Conservation (phyloP, 805 yeast genomes). For the Zygosaccharomyces bailii region DNA sequence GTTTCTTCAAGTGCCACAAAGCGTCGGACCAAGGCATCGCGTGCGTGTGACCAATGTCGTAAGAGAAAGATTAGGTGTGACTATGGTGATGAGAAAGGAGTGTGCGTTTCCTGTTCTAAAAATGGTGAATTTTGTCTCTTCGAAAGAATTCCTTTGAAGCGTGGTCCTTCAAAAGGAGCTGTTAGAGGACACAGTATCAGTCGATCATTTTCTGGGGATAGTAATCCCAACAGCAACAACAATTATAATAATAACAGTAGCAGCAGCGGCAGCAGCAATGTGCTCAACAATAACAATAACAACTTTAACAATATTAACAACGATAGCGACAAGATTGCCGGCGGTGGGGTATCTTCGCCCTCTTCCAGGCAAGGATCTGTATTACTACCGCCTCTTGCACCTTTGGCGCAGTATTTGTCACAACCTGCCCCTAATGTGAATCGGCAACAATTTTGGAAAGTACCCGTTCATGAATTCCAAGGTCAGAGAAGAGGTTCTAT, state of each 20-base stretch:
- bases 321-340: neutral
- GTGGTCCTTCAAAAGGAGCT: conserved; percentile 79
- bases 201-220: conserved; percentile 11
- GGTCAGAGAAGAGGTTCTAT: conserved; percentile 33
- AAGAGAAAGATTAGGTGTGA: conserved; percentile 71
- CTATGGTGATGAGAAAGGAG: conserved; percentile 49
- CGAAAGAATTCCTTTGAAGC: conserved; percentile 65
- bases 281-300: too few species aligned
- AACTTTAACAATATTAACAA: conserved; percentile 4
- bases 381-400: conserved; percentile 34
- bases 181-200: conserved; percentile 30
- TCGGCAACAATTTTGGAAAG: conserved; percentile 38
- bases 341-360: conserved; percentile 13
- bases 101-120: conserved; percentile 65
- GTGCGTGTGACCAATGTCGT: conserved; percentile 81
- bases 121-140: conserved; percentile 62
- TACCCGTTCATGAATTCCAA: conserved; percentile 35
- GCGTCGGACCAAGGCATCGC: conserved; percentile 66
- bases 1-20: conserved; percentile 32
- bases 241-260: neutral
- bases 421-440: conserved; percentile 17
- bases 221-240: conserved; percentile 4
- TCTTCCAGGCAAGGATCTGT: conserved; percentile 22
- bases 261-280: conserved; percentile 6
- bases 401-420: conserved; percentile 32